Evolutionary conservation across 495 filamentous ascomycete genomes (phyloP).

Genomic region (Aspergillus incahuasiensis): DNA sequence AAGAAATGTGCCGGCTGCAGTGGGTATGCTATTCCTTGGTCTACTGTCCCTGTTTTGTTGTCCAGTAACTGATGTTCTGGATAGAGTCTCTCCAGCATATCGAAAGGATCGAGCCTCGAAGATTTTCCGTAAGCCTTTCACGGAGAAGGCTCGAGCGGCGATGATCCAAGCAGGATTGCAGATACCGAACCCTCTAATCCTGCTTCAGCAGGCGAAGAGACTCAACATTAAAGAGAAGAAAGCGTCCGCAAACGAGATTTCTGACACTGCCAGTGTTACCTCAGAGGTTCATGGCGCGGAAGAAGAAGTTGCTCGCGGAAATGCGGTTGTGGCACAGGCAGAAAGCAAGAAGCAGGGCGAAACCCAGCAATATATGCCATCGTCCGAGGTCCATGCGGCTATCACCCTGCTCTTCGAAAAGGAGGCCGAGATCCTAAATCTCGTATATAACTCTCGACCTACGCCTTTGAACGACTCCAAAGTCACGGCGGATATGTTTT

Average conservation of each 20-base stretch:
- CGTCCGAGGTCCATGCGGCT: constrained; percentile 70
- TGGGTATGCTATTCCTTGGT: constrained; percentile 43
- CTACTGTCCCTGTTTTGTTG: neutral
- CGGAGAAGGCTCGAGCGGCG: constrained; percentile 61
- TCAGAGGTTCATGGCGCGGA: constrained; percentile 51
- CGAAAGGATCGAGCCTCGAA: constrained; percentile 85
- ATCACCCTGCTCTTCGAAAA: constrained; percentile 78
- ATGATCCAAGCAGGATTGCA: constrained; percentile 70
- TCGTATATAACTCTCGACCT: constrained; percentile 77
- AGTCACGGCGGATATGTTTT: constrained; percentile 84
- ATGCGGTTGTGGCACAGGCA: constrained; percentile 40
- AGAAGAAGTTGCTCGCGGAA: constrained; percentile 63
- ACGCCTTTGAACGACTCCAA: constrained; percentile 43
- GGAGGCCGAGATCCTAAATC: constrained; percentile 71
- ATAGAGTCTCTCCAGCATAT: constrained; percentile 68
- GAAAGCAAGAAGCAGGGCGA: constrained; percentile 27
- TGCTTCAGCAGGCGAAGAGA: constrained; percentile 39
- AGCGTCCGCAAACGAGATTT: constrained; percentile 20
- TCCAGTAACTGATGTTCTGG: constrained; percentile 19
- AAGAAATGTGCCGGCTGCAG: constrained; percentile 72
- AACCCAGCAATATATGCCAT: constrained; percentile 63
- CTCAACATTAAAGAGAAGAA: constrained; percentile 31
- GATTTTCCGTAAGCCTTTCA: constrained; percentile 82
- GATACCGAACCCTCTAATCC: constrained; percentile 56
- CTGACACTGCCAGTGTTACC: constrained; percentile 19